Base-by-base conservation (phyloP, 2,329 filamentous ascomycete genomes). In the Hymenoscyphus fraxineus region DNA sequence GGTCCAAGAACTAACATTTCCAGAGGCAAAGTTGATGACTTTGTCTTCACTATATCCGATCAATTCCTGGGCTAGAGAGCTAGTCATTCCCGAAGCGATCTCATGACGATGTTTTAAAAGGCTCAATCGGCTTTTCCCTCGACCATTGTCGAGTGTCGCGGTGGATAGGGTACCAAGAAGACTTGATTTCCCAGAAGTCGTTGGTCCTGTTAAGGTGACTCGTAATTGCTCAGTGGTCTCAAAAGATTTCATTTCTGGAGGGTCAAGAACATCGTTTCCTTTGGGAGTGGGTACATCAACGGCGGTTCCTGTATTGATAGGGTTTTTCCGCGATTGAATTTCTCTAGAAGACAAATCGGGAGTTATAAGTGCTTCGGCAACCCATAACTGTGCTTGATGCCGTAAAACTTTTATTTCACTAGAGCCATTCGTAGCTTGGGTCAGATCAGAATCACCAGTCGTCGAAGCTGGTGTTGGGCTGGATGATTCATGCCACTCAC, bases 101-200 rank as follows among this genome's bases (percentile, higher is more conserved):
- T 99, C 95, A 74, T 99, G 95, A 12, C 91, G 88, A 77, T 99
- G 95, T 75, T 93, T 97, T 38, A 99, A 81, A 60, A 98, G 82
- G 72, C 91, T 94, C 32, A 97, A 81, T 61, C 95, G 86, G 74
- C 92, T 96, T 74, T 93, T 95, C 0, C 95, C 95, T 67, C 93
- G 84, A 0, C 94, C 94, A 76, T 98, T 97, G 75, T 99, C 95
- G 19, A 97, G 80, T 1, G 88, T 90, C 1, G 93, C 93, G 0
- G 92, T 96, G 0, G 92, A 94, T 32, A 99, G 78, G 0, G 92
- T 96, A 0, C 95, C 95, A 0, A 99, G 78, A 27, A 99, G 79
- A 39, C 91, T 96, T 1, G 94, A 97, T 76, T 99, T 99, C 0
- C 95, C 95, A 56, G 92, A 95, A 58, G 89, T 92, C 10, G 93